Evolutionary conservation across 2,329 filamentous ascomycete species (phyloP).

Genomic region (Zasmidium citrigriseum): DNA sequence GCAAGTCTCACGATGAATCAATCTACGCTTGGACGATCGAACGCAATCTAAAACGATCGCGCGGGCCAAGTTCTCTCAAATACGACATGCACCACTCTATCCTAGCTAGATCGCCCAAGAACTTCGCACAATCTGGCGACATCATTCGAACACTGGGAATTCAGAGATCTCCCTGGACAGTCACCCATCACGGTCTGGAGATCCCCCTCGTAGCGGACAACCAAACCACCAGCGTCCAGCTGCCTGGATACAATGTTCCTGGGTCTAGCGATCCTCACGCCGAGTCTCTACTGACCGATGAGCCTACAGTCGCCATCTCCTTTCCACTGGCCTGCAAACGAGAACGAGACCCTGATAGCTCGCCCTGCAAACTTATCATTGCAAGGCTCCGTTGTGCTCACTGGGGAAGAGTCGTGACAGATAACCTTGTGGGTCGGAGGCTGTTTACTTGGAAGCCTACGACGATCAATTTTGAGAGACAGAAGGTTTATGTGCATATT

Average conservation of each 20-base stretch:
- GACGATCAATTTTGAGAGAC: neutral
- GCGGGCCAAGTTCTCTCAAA: neutral
- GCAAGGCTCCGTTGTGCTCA: neutral
- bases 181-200: neutral
- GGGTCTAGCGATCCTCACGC: no score
- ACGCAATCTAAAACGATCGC: neutral
- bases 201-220: neutral
- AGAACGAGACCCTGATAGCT: neutral
- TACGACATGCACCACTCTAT: neutral
- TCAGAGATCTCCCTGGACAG: neutral
- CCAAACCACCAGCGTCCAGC: neutral
- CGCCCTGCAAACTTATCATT: constrained; percentile 1
- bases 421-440: neutral
- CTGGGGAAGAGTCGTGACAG: neutral
- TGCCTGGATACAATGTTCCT: neutral
- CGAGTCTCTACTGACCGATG: neutral
- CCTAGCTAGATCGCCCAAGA: neutral
- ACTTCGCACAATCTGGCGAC: neutral
- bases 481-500: constrained; percentile 1
- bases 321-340: neutral
- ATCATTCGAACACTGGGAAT: neutral
- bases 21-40: neutral
- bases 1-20: neutral
- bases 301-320: neutral
- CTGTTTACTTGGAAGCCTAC: neutral